Base-by-base conservation (phyloP, 805 yeast genomes). In the Kluyveromyces siamensis region DNA sequence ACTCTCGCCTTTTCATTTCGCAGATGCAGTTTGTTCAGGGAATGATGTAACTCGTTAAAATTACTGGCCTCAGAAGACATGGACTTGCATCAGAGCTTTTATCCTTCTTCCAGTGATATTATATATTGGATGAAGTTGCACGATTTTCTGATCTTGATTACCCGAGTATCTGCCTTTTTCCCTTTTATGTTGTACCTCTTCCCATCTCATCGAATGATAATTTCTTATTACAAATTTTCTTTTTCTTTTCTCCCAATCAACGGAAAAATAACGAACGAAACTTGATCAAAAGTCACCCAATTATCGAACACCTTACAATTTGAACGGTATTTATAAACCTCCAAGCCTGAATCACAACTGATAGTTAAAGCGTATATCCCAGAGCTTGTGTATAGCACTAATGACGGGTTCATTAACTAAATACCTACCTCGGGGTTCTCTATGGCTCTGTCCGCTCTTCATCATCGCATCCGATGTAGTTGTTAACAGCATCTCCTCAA, bases 401-500 rank as follows among this genome's bases (percentile, higher is more conserved):
- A 43, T 43, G 45, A 33, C 39, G 6, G 39, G 38, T 17, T 43
- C 45, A 37, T 27, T 44, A 17, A 46, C 48, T 21, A 52, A 50
- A 39, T 54, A 52, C 38, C 48, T 54, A 11, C 57, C 57, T 25
- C 45, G 52, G 30, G 45, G 57, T 25, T 44, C 57, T 17, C 39
- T 54, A 25, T 50, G 54, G 55, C 53, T 54, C 30, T 54, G 57
- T 36, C 57, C 57, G 18, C 48, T 54, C 43, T 51, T 54, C 44
- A 47, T 54, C 6, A 54, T 54, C 42, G 57, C 52, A 11, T 54
- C 55, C 6, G 57, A 54, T 43, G 37, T 54, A 14, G 40, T 54
- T 18, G 47, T 52, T 35, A 52, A 50, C 17, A 25, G 45, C n/a
- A 43, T 18, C 17, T 10, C 37, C 8, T 25, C 35, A 7, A 21